Evolutionary conservation across 176 grass and related monocot genomes (phyloP).

Genomic region (Avena eriantha): DNA sequence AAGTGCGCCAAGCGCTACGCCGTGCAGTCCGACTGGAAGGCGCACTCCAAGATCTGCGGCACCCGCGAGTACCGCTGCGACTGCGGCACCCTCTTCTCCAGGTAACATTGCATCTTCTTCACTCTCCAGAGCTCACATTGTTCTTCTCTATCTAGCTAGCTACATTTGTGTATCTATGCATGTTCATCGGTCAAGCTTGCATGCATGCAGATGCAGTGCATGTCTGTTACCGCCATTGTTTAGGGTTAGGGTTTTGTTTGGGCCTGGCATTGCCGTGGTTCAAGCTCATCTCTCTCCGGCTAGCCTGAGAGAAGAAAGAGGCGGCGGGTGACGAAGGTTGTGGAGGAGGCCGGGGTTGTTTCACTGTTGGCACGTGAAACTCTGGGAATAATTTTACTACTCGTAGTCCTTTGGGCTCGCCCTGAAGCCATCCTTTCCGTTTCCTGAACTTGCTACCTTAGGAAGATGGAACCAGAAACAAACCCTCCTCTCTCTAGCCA

Average conservation of each 20-base stretch:
- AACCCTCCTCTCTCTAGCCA: constrained; percentile 28
- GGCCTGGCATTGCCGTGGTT: constrained; percentile 49
- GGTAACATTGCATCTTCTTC: constrained; percentile 42
- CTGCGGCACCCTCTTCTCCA: constrained; percentile 97
- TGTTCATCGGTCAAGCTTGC: background rate
- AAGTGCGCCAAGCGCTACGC: constrained; percentile 99
- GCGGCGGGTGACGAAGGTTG: background rate
- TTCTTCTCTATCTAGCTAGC: background rate
- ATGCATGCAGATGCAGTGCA: constrained; percentile 56
- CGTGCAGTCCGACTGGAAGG: constrained; percentile 98
- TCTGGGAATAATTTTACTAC: background rate
- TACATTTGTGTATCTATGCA: background rate
- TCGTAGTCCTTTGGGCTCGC: constrained; percentile 35
- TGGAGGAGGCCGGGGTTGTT: background rate
- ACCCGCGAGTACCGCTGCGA: constrained; percentile 98
- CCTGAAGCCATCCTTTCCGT: constrained; percentile 42
- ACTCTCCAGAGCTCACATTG: background rate
- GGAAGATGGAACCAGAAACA: constrained; percentile 40
- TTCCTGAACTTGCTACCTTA: constrained; percentile 45
- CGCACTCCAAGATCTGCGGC: constrained; percentile 98
- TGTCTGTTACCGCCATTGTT: constrained; percentile 31
- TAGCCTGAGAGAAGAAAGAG: constrained; percentile 35
- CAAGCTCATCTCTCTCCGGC: constrained; percentile 13
- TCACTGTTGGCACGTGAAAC: constrained; percentile 66
- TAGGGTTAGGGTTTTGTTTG: constrained; percentile 86